Base-by-base conservation (phyloP, 2,329 filamentous ascomycete genomes). In the Exophiala aquamarina region DNA sequence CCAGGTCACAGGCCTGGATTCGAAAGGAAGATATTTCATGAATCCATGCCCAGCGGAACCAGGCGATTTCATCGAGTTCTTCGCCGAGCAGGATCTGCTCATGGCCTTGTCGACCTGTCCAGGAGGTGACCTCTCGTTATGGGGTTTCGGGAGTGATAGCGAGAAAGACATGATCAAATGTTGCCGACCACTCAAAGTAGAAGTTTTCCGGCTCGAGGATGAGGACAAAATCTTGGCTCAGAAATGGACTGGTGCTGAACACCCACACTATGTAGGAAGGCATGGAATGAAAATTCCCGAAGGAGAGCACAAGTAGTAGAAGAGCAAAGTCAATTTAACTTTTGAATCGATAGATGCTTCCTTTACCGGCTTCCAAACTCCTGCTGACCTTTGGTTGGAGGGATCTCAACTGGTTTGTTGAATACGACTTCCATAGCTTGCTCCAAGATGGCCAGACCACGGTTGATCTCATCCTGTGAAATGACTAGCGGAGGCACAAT, bases 401-500 rank as follows among this genome's bases (percentile, higher is more conserved):
- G 48, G 4, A 72, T 60, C 4, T 65, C 40, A 26, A 63, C 64
- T 35, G 60, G 53, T 50, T 73, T 65, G 29, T 60, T 59, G 64
- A 78, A 75, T 3, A 82, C 77, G 31, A 70, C 77, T 29, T 72
- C 69, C 70, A 86, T 78, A 3, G 82, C 78, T 59, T 88, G 78
- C 57, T 84, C 86, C 50, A 97, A 65, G 43, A 95, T 90, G 33
- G 73, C 71, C 66, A 96, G 71, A 0, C 89, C 90, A 55, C 86
- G 76, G 57, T 83, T 75, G 56, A 97, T 93, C 76, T 96, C 87
- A 19, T 79, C 80, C 58, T 89, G 83, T 1, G 81, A 86, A 48
- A 98, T 87, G 4, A 84, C 83, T 62, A 98, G 71, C 51, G 89
- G 87, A 23, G 93, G 93, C 47, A 97, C 90, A 61, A 98, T 95